Conservation (phyloP, 2,329 filamentous ascomycete species). For the Clonostachys rhizophaga region DNA sequence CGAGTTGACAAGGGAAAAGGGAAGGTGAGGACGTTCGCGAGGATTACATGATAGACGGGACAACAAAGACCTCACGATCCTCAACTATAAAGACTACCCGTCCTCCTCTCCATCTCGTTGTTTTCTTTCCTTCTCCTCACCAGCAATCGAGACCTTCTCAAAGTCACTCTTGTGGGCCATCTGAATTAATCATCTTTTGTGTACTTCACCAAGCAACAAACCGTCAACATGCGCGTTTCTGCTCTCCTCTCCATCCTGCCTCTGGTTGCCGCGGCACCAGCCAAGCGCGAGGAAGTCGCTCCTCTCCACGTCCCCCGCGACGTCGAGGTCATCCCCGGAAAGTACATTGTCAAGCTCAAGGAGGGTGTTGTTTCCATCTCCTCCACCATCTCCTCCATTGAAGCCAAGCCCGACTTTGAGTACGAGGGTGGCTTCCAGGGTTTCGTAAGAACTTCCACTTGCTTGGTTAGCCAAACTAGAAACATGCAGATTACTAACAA, state of each 20-base stretch:
- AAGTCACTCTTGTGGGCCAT: too few relatives aligned
- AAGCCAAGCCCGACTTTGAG: constrained; percentile 22
- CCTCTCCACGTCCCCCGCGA: constrained; percentile 23
- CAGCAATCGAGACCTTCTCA: too few relatives aligned
- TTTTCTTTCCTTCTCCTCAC: too few relatives aligned
- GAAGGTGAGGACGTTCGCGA: too few relatives aligned
- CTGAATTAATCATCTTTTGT: too few relatives aligned
- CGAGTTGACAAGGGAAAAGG: too few relatives aligned
- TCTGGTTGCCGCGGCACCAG: constrained; percentile 20
- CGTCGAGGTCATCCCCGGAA: constrained; percentile 21
- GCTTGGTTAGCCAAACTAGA: too few relatives aligned
- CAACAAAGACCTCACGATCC: too few relatives aligned
- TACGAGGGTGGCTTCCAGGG: constrained; percentile 17
- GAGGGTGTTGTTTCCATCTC: constrained; percentile 11
- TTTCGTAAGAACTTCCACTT: constrained; percentile 6
- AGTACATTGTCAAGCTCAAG: constrained; percentile 31
- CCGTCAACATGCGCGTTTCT: constrained; percentile 20
- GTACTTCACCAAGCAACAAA: not conserved
- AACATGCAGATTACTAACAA: too few relatives aligned
- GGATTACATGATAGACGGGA: too few relatives aligned
- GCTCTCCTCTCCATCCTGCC: constrained; percentile 24
- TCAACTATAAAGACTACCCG: too few relatives aligned
- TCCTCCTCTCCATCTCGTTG: too few relatives aligned
- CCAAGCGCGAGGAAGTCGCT: constrained; percentile 21
- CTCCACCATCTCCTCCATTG: constrained; percentile 16